A percentile compares a stretch with the other conserved stretches of the same genome.
phyloP scores from a whole-genome alignment of 2,329 filamentous ascomycete genomes.

The Ceratocystis huliohia region DNA sequence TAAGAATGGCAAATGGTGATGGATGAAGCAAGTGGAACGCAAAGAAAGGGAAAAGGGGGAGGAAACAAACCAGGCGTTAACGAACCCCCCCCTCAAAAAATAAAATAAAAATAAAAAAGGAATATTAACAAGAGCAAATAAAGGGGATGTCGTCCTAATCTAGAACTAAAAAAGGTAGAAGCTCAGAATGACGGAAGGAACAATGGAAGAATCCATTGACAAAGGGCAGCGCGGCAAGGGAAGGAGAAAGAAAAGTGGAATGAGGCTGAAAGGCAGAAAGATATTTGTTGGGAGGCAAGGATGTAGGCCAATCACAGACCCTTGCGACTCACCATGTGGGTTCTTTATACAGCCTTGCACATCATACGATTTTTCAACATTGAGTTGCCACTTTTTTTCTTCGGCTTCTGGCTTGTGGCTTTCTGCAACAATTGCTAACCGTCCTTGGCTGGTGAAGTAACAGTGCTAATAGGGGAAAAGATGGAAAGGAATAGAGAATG shows the following conservation, averaged over 20 bases:
- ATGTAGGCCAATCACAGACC: constrained; percentile 15
- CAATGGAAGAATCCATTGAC: neutral
- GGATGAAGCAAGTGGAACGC: neutral
- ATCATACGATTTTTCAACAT: constrained; percentile 30
- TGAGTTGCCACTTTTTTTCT: constrained; percentile 22
- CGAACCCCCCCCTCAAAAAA: neutral
- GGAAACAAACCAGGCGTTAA: neutral
- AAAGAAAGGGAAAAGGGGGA: neutral
- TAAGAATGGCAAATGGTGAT: neutral
- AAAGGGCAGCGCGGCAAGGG: neutral
- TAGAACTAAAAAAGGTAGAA: neutral
- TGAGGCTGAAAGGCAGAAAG: constrained; percentile 16
- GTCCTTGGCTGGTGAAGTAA: neutral
- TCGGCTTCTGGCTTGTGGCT: constrained; percentile 21
- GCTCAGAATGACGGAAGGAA: constrained; percentile 2
- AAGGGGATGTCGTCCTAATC: neutral
- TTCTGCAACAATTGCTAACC: constrained; percentile 6
- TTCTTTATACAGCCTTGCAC: constrained; percentile 29
- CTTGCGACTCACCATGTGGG: neutral
- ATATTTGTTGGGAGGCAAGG: neutral
- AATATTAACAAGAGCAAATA: neutral
- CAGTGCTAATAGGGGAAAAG: neutral
- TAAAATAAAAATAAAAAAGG: neutral
- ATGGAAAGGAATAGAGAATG: neutral
- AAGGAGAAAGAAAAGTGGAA: constrained; percentile 1